Evolutionary conservation across 2,329 filamentous ascomycete genomes (phyloP).

Genomic region (Pseudofabraea citricarpa): DNA sequence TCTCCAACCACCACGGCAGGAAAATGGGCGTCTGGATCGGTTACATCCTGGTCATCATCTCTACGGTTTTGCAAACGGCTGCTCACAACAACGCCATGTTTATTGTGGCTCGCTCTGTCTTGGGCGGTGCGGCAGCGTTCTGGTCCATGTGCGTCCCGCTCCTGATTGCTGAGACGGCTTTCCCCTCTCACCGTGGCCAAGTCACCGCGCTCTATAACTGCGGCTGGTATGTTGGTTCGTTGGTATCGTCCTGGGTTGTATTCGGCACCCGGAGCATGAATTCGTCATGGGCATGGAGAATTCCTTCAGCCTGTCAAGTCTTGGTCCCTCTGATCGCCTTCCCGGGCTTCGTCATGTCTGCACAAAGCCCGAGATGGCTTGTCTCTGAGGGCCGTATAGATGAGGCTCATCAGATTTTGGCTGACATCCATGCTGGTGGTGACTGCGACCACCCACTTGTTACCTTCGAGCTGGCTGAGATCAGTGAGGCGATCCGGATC

Average conservation of each 20-base stretch:
- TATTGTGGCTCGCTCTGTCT: conserved; percentile 31
- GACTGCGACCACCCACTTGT: conserved; percentile 42
- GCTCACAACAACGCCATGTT: conserved; percentile 32
- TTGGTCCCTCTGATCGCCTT: conserved; percentile 19
- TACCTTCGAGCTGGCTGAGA: conserved; percentile 32
- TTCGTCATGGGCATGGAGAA: conserved; percentile 13
- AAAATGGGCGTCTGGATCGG: conserved; percentile 23
- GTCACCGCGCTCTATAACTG: conserved; percentile 30
- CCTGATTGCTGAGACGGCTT: conserved; percentile 30
- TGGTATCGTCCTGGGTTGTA: conserved; percentile 38
- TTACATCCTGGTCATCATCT: conserved; percentile 30
- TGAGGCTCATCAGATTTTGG: conserved; percentile 45
- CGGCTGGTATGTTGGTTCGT: conserved; percentile 27
- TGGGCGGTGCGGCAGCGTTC: conserved; percentile 35
- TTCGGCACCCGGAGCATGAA: conserved; percentile 12
- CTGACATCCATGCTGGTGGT: conserved; percentile 50
- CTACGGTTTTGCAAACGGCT: conserved; percentile 31
- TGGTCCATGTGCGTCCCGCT: conserved; percentile 32
- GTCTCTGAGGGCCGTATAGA: conserved; percentile 47
- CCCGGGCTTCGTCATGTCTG: conserved; percentile 44
- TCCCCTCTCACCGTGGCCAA: conserved; percentile 24
- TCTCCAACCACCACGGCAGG: conserved; percentile 27
- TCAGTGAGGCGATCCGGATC: conserved; percentile 9
- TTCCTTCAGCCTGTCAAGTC: conserved; percentile 12
- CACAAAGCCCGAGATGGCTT: conserved; percentile 57